A percentile compares a stretch with the other conserved stretches of the same genome.
Evolutionary conservation across 2,329 filamentous ascomycete species (phyloP).

Genomic region (Pyrenophora teres): DNA sequence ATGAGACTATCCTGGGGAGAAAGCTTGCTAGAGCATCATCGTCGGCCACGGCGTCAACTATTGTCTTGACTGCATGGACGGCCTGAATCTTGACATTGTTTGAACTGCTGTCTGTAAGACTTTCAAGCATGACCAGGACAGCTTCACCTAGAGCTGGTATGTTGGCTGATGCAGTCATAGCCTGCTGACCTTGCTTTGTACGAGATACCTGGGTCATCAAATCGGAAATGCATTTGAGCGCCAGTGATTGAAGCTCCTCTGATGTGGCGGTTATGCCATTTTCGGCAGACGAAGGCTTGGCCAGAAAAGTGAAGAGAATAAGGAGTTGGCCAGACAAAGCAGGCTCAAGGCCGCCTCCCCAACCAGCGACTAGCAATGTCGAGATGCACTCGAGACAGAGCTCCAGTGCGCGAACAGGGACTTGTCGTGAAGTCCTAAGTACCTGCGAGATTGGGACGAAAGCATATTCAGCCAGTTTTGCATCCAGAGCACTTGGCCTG

Average conservation of each 20-base stretch:
- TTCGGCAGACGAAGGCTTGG: conserved; percentile 68
- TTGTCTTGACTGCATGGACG: conserved; percentile 64
- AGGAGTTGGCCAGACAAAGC: conserved; percentile 82
- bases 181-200: conserved; percentile 54
- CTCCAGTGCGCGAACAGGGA: conserved; percentile 75
- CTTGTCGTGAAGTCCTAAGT: conserved; percentile 73
- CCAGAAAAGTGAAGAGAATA: conserved; percentile 80
- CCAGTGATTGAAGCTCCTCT: conserved; percentile 76
- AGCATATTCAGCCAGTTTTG: conserved; percentile 87
- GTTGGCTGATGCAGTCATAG: conserved; percentile 60
- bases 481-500: conserved; percentile 62
- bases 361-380: conserved; percentile 76
- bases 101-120: conserved; percentile 66
- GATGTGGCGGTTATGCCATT: conserved; percentile 55
- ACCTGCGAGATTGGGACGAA: conserved; percentile 93
- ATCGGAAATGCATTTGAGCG: conserved; percentile 70
- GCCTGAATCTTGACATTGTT: conserved; percentile 73
- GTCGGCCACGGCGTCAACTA: conserved; percentile 70
- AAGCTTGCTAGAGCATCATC: conserved; percentile 80
- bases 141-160: conserved; percentile 82
- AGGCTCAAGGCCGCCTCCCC: conserved; percentile 72
- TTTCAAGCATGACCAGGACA: conserved; percentile 79
- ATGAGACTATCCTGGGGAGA: conserved; percentile 84
- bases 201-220: conserved; percentile 66
- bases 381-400: conserved; percentile 74